A percentile compares a stretch with the other conserved stretches of the same genome.
phyloP scores from a whole-genome alignment of 2,329 filamentous ascomycete genomes.

The Aureobasidium sp. region DNA sequence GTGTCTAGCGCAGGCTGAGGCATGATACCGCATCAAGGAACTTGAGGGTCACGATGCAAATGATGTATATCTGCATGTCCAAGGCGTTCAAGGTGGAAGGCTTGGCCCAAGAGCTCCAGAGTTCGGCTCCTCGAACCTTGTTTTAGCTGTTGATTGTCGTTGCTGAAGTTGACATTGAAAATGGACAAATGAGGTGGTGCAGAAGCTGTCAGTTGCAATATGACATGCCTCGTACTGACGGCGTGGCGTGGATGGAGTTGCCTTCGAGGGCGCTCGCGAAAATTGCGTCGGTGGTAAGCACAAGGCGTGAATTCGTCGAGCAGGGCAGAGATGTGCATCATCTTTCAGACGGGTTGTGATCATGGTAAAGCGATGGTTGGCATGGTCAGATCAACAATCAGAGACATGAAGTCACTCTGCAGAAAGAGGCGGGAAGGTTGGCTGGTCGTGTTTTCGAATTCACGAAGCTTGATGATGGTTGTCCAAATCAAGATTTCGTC shows the following conservation, averaged over 20 bases:
- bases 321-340: background rate
- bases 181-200: background rate
- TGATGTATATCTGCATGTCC: background rate
- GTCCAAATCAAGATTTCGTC: background rate
- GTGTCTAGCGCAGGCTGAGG: background rate
- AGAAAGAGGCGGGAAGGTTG: background rate
- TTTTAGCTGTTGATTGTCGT: background rate
- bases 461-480: background rate
- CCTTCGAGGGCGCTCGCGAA: too few species aligned
- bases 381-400: background rate
- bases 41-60: background rate
- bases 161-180: background rate
- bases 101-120: slow-evolving; percentile 6
- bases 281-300: background rate
- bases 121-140: slow-evolving; percentile 14
- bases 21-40: background rate
- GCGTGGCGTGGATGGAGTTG: too few species aligned
- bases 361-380: background rate
- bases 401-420: slow-evolving; percentile 6
- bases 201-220: background rate
- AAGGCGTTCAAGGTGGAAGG: background rate
- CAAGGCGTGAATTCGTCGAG: background rate
- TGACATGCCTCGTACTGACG: too few species aligned
- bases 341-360: too few species aligned
- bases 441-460: background rate